Base-by-base conservation (phyloP, 345 rosid species). In the Populus davidiana region DNA sequence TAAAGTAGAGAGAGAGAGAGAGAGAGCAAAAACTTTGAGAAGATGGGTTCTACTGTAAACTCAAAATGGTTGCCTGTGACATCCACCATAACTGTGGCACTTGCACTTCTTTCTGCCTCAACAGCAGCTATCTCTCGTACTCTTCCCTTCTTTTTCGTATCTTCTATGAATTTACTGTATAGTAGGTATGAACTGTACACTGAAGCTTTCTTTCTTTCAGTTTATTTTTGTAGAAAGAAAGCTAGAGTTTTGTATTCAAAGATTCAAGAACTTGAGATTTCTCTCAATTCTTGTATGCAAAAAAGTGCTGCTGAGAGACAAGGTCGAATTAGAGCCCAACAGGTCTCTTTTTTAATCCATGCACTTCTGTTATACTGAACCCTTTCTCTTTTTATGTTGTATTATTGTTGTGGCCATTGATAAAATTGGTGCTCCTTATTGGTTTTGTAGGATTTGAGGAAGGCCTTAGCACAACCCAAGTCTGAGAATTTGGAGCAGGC, bases 261-360 rank as follows among this genome's bases (percentile, higher is more conserved):
- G 83, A 38, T 88, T 67, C 67, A 79, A 35, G 87, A 89, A 83
- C 92, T 95, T 62, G 83, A 89, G 76, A 84, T 75, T 65, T 87
- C 93, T 80, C 87, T 95, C 79, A 83, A 86, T 72, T 88, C 91
- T 17, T 82, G 91, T 12, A n/a, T 67, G 66, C 87, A 88, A 31
- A 93, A 90, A 82, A 82, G 90, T 83, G 88, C 91, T 63, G 88
- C 98, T 17, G 97, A 95, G 87, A 85, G 99, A 76, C 93, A 89
- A 85, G 99, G 96, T 72, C 96, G 98, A 74, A 88, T 92, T 75
- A 86, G 93, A 76, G 89, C 97, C 82, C 97, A 93, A 72, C 96
- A 93, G 94, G 99, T 91, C 68, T 72, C 62, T 70, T 61, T 17
- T 36, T 64, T 8, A 25, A 2, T 41, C 14, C 5, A 21, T 31